Evolutionary conservation across 805 yeast genomes (phyloP).

Genomic region (Isabelozyma gotoi): DNA sequence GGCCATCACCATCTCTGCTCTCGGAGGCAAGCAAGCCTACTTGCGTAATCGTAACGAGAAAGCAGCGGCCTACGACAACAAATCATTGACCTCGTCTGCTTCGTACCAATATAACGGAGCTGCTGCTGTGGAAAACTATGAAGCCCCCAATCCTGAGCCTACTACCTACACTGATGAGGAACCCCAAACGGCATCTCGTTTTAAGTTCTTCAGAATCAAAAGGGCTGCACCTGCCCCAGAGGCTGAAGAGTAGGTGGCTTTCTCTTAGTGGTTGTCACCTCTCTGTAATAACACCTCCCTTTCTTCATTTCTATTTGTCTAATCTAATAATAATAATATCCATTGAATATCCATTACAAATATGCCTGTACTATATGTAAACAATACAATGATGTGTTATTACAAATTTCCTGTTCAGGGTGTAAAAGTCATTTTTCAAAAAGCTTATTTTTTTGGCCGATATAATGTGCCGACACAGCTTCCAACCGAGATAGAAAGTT

Average conservation of each 20-base stretch:
- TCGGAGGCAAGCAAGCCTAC: not conserved
- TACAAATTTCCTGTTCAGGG: too few species aligned
- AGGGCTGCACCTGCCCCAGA: conserved; percentile 1
- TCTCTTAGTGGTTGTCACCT: too few species aligned
- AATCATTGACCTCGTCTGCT: not conserved
- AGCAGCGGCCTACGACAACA: not conserved
- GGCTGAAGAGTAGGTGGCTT: not conserved
- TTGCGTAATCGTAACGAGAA: not conserved
- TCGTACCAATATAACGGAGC: conserved; percentile 1
- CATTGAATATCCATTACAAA: too few species aligned
- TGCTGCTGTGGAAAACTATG: not conserved
- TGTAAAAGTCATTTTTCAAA: too few species aligned
- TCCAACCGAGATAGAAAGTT: too few species aligned
- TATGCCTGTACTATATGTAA: too few species aligned
- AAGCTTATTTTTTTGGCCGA: too few species aligned
- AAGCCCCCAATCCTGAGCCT: not conserved
- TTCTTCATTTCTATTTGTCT: too few species aligned
- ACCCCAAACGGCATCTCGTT: conserved; percentile 6
- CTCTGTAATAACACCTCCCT: too few species aligned
- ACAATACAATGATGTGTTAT: too few species aligned
- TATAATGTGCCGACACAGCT: too few species aligned
- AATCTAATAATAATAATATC: too few species aligned
- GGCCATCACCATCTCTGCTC: conserved; percentile 5
- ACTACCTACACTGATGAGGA: conserved; percentile 1
- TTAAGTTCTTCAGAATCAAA: conserved; percentile 10